These are phyloP conservation scores for Fusarium floridanum DNA, from an alignment of 2,329 filamentous ascomycete species.

Conservation along the genomic window DNA sequence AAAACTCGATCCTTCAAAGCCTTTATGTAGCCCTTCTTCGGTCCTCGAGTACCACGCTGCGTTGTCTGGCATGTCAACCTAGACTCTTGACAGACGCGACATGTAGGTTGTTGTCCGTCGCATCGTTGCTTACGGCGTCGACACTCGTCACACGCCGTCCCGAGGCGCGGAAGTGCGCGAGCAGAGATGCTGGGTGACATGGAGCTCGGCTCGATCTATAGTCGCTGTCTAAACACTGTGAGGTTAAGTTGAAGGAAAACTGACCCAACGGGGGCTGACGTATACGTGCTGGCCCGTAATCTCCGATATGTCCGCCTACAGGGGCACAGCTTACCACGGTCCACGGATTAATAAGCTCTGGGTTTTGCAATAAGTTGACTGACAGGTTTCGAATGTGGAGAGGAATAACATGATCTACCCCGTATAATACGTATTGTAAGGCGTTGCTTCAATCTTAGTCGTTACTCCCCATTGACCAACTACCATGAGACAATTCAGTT, in stretches of 20 bases:
- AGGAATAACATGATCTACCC: background rate
- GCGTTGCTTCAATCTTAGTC: background rate
- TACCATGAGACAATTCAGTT: background rate
- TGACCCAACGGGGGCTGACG: background rate
- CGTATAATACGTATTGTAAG: no score
- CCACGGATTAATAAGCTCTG: background rate
- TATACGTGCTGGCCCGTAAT: background rate
- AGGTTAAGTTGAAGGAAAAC: background rate
- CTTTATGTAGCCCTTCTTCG: background rate
- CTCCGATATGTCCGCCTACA: background rate
- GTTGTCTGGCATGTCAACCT: background rate
- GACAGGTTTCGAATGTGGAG: rapidly evolving
- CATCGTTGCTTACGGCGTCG: background rate
- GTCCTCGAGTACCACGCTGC: background rate
- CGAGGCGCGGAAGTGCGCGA: background rate
- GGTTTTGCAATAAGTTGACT: background rate
- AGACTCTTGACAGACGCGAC: background rate
- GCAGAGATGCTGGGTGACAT: background rate
- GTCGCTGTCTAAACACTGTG: background rate
- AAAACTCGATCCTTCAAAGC: background rate
- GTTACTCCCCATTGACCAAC: no score
- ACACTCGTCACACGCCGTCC: background rate
- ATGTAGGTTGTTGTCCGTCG: background rate
- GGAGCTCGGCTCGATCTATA: background rate
- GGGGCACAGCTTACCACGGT: background rate